Evolutionary conservation across 2,329 filamentous ascomycete species (phyloP).

Genomic region (Alternaria brassicae): DNA sequence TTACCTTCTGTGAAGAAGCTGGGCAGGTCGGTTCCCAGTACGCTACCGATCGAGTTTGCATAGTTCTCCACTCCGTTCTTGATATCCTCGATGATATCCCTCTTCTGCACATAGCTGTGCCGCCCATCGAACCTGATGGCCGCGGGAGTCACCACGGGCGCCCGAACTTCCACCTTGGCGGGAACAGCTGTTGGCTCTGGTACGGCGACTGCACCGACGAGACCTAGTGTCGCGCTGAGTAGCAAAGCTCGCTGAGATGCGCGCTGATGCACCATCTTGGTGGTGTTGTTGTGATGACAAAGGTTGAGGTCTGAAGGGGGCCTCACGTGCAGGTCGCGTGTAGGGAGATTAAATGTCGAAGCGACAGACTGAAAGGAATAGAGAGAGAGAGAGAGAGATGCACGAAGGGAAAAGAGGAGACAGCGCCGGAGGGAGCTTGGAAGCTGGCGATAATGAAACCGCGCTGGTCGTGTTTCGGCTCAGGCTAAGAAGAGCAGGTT

Average conservation of each 20-base stretch:
- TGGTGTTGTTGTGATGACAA: conserved; percentile 2
- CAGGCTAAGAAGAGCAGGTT: conserved; percentile 17
- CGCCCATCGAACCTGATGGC: conserved; percentile 42
- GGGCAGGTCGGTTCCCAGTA: conserved; percentile 46
- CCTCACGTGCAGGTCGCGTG: conserved; percentile 7
- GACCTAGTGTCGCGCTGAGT: conserved; percentile 27
- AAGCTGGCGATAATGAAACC: not conserved
- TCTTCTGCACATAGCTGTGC: conserved; percentile 43
- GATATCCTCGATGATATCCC: conserved; percentile 45
- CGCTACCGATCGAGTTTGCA: conserved; percentile 42
- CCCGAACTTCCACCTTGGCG: conserved; percentile 37
- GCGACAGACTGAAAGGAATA: conserved; percentile 21
- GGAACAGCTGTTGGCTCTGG: conserved; percentile 44
- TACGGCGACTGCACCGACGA: conserved; percentile 37
- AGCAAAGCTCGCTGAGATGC: conserved; percentile 31
- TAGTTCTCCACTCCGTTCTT: conserved; percentile 40
- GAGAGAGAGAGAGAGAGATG: not conserved
- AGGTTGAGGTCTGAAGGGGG: not conserved
- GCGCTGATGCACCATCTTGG: conserved; percentile 24
- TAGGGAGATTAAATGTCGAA: conserved; percentile 6
- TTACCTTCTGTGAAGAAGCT: conserved; percentile 48
- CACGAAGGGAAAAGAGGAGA: not conserved
- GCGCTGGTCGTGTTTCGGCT: conserved; percentile 5
- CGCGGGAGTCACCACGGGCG: conserved; percentile 45
- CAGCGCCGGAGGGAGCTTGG: not conserved